Evolutionary conservation across 2,329 filamentous ascomycete species (phyloP), one percentile per base, ranked within the genome.

Genomic region (Neonectria coccinea): DNA sequence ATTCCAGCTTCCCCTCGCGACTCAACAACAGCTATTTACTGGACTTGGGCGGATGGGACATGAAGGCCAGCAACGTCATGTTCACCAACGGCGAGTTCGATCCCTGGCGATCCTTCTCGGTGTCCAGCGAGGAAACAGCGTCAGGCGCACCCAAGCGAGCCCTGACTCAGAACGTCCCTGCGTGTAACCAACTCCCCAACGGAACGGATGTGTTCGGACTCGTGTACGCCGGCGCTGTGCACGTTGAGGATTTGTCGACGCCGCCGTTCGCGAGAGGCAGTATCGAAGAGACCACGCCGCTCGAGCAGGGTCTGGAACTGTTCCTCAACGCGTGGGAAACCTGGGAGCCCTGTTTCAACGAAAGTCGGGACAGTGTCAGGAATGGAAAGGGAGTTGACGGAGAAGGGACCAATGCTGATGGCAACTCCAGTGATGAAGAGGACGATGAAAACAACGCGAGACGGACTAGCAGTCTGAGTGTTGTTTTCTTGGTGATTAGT

Each of bases 1-100:
- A 53, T 12, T 62, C 60, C 6, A 48, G 48, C 27, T 56, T 66
- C 39, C 66, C 66, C 0, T 20, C 39, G 1, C 16, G 33, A 25
- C 50, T 31, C 20, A 59, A 52, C 44, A 60, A 63, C 48, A 84
- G 84, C 67, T 80, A 85, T 69, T 79, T 83, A 25, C 68, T 76
- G 51, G 71, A 61, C 48, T 63, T 69, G 31, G 67, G 69, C n/a
- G 75, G 74, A 3, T 77, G 76, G 76, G 57, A 73, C 57, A 70
- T 71, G 66, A 66, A 53, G 51, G 68, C 62, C 20, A 66, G 59
- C 65, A 69, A 69, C 53, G 68, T 74, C 62, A 69, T 76, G 62
- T 76, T 75, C 65, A 72, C 73, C 57, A 67, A 74, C 36, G 75
- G 75, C 58, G 68, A 76, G 61, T 72, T 73, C 53, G 74, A 77